Evolutionary conservation across 495 filamentous ascomycete genomes (phyloP).

Genomic region (Astrocystis sublimbata): DNA sequence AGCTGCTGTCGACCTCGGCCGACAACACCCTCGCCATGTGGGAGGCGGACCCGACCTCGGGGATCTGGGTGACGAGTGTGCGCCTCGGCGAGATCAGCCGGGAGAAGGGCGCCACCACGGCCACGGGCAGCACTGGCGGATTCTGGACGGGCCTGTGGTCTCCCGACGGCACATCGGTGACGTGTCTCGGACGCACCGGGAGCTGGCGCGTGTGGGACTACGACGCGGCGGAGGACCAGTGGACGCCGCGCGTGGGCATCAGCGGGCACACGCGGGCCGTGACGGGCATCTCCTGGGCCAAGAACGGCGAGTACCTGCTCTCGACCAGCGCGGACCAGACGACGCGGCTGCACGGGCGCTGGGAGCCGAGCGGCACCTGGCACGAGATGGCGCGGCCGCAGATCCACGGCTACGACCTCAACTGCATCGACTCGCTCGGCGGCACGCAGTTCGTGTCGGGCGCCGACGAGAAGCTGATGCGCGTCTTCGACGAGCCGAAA

Average conservation of each 20-base stretch:
- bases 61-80: slow-evolving; percentile 83
- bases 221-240: slow-evolving; percentile 54
- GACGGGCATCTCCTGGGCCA: slow-evolving; percentile 81
- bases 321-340: slow-evolving; percentile 93
- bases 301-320: slow-evolving; percentile 78
- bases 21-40: slow-evolving; percentile 94
- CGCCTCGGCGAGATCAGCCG: slow-evolving; percentile 90
- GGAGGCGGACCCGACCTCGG: slow-evolving; percentile 77
- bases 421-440: slow-evolving; percentile 79
- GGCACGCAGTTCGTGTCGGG: slow-evolving; percentile 80
- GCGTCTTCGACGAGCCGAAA: slow-evolving; percentile 90
- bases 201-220: slow-evolving; percentile 84
- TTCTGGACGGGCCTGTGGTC: slow-evolving; percentile 97
- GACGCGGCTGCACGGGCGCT: slow-evolving; percentile 86
- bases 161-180: slow-evolving; percentile 69
- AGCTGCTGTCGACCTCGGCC: slow-evolving; percentile 86
- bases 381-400: slow-evolving; percentile 95
- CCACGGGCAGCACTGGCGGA: slow-evolving; percentile 91
- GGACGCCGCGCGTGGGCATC: slow-evolving; percentile 74
- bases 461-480: slow-evolving; percentile 96
- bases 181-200: slow-evolving; percentile 84
- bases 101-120: slow-evolving; percentile 92
- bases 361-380: slow-evolving; percentile 69
- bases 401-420: slow-evolving; percentile 97
- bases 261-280: slow-evolving; percentile 81